These are phyloP conservation scores for Ogataea zsoltii DNA, from an alignment of 805 yeast genomes.

Conservation along the genomic window DNA sequence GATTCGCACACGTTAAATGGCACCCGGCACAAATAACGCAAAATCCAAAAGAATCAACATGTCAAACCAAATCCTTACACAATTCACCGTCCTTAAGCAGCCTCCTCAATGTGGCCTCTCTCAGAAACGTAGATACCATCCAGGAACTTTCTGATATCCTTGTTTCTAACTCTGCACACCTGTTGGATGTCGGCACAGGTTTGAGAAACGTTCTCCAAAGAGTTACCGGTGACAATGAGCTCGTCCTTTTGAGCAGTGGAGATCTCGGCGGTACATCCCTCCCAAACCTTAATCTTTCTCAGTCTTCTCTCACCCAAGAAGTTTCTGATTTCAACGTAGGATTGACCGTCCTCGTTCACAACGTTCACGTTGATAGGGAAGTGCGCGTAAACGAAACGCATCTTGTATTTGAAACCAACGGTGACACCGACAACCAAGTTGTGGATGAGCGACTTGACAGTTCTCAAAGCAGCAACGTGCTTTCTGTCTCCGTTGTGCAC, in stretches of 20 bases:
- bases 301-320: slow-evolving; percentile 99
- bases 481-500: slow-evolving; percentile 99
- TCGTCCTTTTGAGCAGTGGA: slow-evolving; percentile 92
- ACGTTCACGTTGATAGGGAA: slow-evolving; percentile 99
- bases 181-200: slow-evolving; percentile 98
- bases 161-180: slow-evolving; percentile 97
- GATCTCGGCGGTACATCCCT: slow-evolving; percentile 85
- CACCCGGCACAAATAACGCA: slow-evolving; percentile 30
- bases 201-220: slow-evolving; percentile 96
- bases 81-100: slow-evolving; percentile 11
- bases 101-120: slow-evolving; percentile 80
- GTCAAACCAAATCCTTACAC: slow-evolving; percentile 11
- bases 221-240: slow-evolving; percentile 90
- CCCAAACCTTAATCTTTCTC: slow-evolving; percentile 80
- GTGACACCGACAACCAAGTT: slow-evolving; percentile 98
- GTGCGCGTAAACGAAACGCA: slow-evolving; percentile 99
- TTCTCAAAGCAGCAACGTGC: slow-evolving; percentile 99
- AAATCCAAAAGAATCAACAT: slow-evolving; percentile 7
- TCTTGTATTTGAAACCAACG: slow-evolving; percentile 98
- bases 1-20: slow-evolving; percentile 34
- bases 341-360: slow-evolving; percentile 71
- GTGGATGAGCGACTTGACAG: slow-evolving; percentile 91
- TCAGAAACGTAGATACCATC: slow-evolving; percentile 99
- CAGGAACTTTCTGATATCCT: slow-evolving; percentile 99
- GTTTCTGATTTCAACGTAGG: slow-evolving; percentile 94